These are phyloP conservation scores for Hyaloperonospora arabidopsidis DNA, from an alignment of 352 stramenopile genomes.

Conservation along the genomic window DNA sequence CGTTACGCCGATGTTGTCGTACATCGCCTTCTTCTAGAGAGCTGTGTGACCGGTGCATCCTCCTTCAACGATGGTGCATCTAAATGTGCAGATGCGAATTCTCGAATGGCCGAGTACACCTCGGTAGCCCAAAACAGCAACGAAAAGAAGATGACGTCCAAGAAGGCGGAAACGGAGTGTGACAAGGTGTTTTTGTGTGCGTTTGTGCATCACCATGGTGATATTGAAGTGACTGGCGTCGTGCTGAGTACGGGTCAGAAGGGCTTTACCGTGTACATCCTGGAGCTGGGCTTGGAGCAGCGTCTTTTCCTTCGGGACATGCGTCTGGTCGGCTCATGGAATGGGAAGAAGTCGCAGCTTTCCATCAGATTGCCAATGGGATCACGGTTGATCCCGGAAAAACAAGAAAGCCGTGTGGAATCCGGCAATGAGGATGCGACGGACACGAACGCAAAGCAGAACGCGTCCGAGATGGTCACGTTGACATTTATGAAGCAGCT, in stretches of 20 bases:
- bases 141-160: slow-evolving; percentile 78
- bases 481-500: slow-evolving; percentile 61
- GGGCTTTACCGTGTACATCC: slow-evolving; percentile 74
- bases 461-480: slow-evolving; percentile 17
- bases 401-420: slow-evolving; percentile 9
- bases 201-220: slow-evolving; percentile 57
- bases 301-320: slow-evolving; percentile 48
- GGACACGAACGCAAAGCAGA: background rate
- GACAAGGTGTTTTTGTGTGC: slow-evolving; percentile 78
- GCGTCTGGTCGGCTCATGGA: slow-evolving; percentile 36
- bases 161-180: slow-evolving; percentile 69
- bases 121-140: slow-evolving; percentile 73
- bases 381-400: slow-evolving; percentile 6
- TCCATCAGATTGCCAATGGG: slow-evolving; percentile 29
- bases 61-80: slow-evolving; percentile 4
- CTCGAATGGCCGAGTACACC: slow-evolving; percentile 34
- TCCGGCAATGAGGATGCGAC: slow-evolving; percentile 2
- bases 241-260: slow-evolving; percentile 66
- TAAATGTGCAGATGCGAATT: slow-evolving; percentile 12
- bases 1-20: slow-evolving; percentile 88
- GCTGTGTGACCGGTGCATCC: slow-evolving; percentile 16
- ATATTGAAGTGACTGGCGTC: slow-evolving; percentile 53
- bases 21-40: slow-evolving; percentile 59
- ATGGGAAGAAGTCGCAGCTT: slow-evolving; percentile 43
- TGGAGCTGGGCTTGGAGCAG: slow-evolving; percentile 66